Percentiles rank a stretch among this genome's conserved stretches.
Evolutionary conservation across 495 filamentous ascomycete species (phyloP).

Genomic region (Clavariopsis aquatica): DNA sequence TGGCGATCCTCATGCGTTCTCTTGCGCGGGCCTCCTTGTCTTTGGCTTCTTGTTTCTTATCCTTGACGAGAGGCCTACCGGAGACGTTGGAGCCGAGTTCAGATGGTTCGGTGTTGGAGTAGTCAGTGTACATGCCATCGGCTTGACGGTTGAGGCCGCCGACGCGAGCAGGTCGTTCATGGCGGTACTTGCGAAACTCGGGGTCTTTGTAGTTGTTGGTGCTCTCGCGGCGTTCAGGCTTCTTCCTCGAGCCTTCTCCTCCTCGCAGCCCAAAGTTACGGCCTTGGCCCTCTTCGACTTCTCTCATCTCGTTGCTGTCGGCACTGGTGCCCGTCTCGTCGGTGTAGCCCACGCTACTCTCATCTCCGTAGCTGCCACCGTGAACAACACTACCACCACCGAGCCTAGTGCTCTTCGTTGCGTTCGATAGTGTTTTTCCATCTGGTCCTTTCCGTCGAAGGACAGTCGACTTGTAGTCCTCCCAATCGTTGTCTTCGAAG

Average conservation of each 20-base stretch:
- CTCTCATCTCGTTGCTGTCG: conserved; percentile 31
- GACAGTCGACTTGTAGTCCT: conserved; percentile 96
- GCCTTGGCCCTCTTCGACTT: conserved; percentile 27
- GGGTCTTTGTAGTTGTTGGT: conserved; percentile 53
- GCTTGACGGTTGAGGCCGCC: conserved; percentile 78
- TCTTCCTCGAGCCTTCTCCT: conserved; percentile 23
- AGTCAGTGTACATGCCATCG: conserved; percentile 72
- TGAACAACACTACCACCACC: conserved; percentile 74
- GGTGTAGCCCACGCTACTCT: conserved; percentile 44
- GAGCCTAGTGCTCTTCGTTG: conserved; percentile 76
- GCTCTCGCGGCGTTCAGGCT: conserved; percentile 15
- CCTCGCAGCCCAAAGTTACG: conserved; percentile 31
- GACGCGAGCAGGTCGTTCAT: conserved; percentile 80
- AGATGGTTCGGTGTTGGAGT: conserved; percentile 57
- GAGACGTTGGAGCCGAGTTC: conserved; percentile 53
- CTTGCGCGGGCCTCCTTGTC: conserved; percentile 34
- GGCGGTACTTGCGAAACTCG: conserved; percentile 77
- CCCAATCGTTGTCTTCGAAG: conserved; percentile 85
- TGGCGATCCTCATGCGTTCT: conserved; percentile 37
- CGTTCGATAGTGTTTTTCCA: conserved; percentile 75
- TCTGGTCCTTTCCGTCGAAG: conserved; percentile 89
- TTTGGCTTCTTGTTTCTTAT: conserved; percentile 36
- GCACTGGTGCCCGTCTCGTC: conserved; percentile 49
- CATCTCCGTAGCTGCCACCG: conserved; percentile 36
- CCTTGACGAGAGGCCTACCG: conserved; percentile 34